Percentiles rank a stretch among this genome's conserved stretches.
Conservation (phyloP, 176 grass and related monocot genomes). For the Aegilops tauschii region DNA sequence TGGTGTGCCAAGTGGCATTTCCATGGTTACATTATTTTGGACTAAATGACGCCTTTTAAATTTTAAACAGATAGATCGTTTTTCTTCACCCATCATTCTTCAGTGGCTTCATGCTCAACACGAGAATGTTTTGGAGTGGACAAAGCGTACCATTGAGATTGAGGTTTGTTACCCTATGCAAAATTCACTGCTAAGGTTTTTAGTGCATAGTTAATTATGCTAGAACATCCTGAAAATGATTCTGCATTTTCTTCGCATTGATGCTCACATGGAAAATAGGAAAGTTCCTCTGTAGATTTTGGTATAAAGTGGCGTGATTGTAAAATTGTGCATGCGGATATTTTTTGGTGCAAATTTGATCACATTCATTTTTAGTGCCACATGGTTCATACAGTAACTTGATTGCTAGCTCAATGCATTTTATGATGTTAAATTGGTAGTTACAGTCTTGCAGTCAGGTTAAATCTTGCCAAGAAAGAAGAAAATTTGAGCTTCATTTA, state of each 20-base stretch:
- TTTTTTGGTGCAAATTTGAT: constrained; percentile 10
- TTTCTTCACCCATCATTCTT: constrained; percentile 81
- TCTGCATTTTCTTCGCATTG: background rate
- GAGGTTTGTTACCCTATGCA: constrained; percentile 57
- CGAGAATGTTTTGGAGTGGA: constrained; percentile 84
- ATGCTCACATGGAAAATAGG: constrained; percentile 1
- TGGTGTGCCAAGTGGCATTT: constrained; percentile 2
- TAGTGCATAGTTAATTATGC: constrained; percentile 10
- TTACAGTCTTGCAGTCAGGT: constrained; percentile 1
- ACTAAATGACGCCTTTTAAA: constrained; percentile 20
- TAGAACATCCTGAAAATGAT: background rate
- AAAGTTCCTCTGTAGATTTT: background rate
- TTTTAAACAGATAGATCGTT: constrained; percentile 47
- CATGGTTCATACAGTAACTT: constrained; percentile 5
- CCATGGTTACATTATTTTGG: background rate
- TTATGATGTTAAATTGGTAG: constrained; percentile 11
- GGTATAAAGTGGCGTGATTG: background rate
- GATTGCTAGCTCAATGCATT: background rate
- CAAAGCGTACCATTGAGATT: constrained; percentile 73
- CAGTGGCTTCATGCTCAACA: constrained; percentile 90
- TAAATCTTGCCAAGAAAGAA: background rate
- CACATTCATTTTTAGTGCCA: background rate
- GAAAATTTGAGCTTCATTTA: background rate
- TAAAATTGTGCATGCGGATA: background rate
- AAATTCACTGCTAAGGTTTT: constrained; percentile 21